Conservation (phyloP, 164 flowering plant genomes). For the Stephania yunnanensis region DNA sequence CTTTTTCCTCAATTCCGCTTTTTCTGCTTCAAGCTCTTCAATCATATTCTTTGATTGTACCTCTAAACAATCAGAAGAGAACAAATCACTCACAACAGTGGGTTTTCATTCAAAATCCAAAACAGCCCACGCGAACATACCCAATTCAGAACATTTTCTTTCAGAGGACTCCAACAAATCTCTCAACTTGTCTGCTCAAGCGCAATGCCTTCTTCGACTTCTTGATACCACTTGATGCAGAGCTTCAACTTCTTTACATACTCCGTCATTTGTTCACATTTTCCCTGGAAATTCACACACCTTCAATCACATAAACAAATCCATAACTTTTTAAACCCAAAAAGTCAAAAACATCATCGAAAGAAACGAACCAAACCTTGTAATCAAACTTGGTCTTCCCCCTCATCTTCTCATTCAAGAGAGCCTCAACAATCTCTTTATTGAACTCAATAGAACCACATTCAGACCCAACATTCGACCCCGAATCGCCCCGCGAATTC, state of each 20-base stretch:
- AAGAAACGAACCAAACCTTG: conserved; percentile 40
- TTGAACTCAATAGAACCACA: conserved; percentile 59
- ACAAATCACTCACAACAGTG: not conserved
- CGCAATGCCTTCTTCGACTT: conserved; percentile 38
- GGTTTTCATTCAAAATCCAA: not conserved
- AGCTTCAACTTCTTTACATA: conserved; percentile 54
- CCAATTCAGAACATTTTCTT: conserved; percentile 42
- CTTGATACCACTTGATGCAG: conserved; percentile 75
- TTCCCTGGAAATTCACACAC: conserved; percentile 42
- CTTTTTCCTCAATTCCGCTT: conserved; percentile 42
- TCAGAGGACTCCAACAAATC: conserved; percentile 35
- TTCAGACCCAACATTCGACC: conserved; percentile 51
- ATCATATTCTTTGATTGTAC: conserved; percentile 41
- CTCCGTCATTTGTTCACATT: conserved; percentile 59
- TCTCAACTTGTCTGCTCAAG: conserved; percentile 45
- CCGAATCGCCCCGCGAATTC: conserved; percentile 21
- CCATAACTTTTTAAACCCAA: not conserved
- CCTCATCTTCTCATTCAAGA: conserved; percentile 67
- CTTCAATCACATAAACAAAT: not conserved
- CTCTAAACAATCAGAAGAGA: conserved; percentile 30
- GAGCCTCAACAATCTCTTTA: conserved; percentile 70
- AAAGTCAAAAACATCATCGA: not conserved
- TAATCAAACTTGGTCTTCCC: conserved; percentile 64
- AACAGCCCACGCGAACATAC: conserved; percentile 25
- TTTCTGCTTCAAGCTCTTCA: conserved; percentile 48